Evolutionary conservation across 345 rosid species (phyloP), one percentile per base, ranked within the genome.

Genomic region (Kandelia obovata): DNA sequence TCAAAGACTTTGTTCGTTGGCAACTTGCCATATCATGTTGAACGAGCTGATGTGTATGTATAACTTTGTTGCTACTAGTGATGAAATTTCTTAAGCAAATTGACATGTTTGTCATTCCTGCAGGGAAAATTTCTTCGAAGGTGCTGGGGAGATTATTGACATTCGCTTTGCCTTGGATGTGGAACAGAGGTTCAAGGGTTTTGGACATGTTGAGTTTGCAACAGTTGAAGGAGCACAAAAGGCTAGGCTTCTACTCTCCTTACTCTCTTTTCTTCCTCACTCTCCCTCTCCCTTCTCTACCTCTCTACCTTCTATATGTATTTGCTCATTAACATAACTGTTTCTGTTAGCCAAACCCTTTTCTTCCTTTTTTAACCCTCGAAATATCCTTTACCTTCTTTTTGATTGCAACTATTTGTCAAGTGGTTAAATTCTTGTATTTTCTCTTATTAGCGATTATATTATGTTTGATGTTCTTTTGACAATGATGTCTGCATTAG

Each of bases 201-300:
- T 62, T 72, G 96, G 94, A 20, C 96, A 92, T 71, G 96, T 92
- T 75, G 97, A 92, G 74, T 95, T 95, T 78, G 77, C 88, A 26
- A 66, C 94, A 0, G 70, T 65, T 37, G 96, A 92, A 72, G 92
- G 8, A 3, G 99, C 97, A 25, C 72, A 64, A n/a, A 90, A 90
- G 88, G 99, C 81, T 21, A 17, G 89, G 99, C 81, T 23, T 11
- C 51, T 7, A 19, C 0, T 17, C 17, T 64, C 1, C 3, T 25
- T 9, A 19, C 25, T 5, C 16, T 70, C 5, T 61, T 34, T 47
- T 31, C 23, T 32, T 6, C 53, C 16, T 51, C 2, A 49, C 21
- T 17, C 6, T 67, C 25, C 25, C 49, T 17, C 1, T 32, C 1
- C 13, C 2, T 17, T 59, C 7, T 8, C 19, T 35, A 1, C 25